phyloP scores from a whole-genome alignment of 2,329 filamentous ascomycete species.

The Fusarium protoensiforme region DNA sequence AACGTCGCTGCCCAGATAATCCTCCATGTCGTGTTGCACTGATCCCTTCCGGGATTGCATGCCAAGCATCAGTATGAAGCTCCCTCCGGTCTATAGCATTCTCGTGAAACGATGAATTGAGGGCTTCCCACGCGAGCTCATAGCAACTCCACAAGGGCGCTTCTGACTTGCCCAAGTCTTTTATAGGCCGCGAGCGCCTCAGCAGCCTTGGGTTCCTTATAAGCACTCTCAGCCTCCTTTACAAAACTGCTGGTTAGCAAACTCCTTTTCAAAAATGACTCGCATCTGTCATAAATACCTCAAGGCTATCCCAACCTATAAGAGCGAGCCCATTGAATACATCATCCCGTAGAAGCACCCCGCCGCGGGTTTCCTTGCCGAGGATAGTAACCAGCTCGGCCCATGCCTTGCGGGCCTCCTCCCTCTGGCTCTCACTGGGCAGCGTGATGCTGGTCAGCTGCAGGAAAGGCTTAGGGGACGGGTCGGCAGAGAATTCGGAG shows the following conservation, averaged over 20 bases:
- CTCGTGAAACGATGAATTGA: background rate
- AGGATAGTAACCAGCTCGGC: background rate
- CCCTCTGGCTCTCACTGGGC: background rate
- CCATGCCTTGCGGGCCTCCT: conserved; percentile 6
- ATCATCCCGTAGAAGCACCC: conserved; percentile 10
- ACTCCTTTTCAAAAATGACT: background rate
- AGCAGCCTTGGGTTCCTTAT: conserved; percentile 9
- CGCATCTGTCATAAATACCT: background rate
- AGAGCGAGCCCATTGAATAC: conserved; percentile 7
- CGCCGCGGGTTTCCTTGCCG: conserved; percentile 14
- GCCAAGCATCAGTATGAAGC: background rate
- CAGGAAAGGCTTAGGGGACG: background rate
- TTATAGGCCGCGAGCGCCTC: conserved; percentile 3
- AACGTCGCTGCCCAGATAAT: background rate
- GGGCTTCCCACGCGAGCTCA: background rate
- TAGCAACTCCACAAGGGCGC: conserved; percentile 4
- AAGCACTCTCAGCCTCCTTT: conserved; percentile 9
- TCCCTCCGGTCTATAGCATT: background rate
- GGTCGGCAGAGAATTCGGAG: conserved; percentile 2
- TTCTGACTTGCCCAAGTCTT: conserved; percentile 2
- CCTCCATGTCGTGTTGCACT: background rate
- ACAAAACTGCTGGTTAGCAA: background rate
- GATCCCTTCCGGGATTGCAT: background rate
- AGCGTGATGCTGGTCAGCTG: conserved; percentile 19
- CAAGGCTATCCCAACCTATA: conserved; percentile 20